Conservation (phyloP, 2,329 filamentous ascomycete genomes). For the Nectriaceae sp. region DNA sequence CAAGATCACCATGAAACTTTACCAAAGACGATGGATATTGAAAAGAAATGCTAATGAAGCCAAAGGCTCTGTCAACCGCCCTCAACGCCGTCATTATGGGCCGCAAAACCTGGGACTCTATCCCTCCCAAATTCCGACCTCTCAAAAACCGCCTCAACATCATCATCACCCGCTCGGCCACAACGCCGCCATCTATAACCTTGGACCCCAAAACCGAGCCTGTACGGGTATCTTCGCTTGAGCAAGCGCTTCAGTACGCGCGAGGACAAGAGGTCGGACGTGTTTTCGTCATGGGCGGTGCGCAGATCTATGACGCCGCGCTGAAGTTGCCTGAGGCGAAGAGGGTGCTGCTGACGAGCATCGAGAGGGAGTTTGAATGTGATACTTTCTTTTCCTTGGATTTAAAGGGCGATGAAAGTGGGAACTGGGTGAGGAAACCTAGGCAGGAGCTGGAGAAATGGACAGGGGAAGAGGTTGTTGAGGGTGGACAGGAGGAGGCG, state of each 20-base stretch:
- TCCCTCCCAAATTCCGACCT: slow-evolving; percentile 77
- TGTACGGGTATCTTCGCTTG: slow-evolving; percentile 60
- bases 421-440: slow-evolving; percentile 56
- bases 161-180: slow-evolving; percentile 57
- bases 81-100: slow-evolving; percentile 92
- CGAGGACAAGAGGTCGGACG: slow-evolving; percentile 49
- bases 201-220: slow-evolving; percentile 38
- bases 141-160: slow-evolving; percentile 81
- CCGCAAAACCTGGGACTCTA: slow-evolving; percentile 93
- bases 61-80: slow-evolving; percentile 34
- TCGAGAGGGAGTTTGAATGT: slow-evolving; percentile 71
- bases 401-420: slow-evolving; percentile 43
- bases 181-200: slow-evolving; percentile 11
- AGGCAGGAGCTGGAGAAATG: slow-evolving; percentile 60
- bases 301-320: slow-evolving; percentile 77
- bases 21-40: too few relatives aligned
- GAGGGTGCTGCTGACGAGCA: slow-evolving; percentile 69
- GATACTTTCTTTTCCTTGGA: slow-evolving; percentile 73
- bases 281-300: slow-evolving; percentile 88
- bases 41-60: not conserved
- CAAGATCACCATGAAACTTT: too few relatives aligned
- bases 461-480: slow-evolving; percentile 64
- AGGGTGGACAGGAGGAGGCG: slow-evolving; percentile 61
- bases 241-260: slow-evolving; percentile 56
- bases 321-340: slow-evolving; percentile 59